Evolutionary conservation across 306 rosid species (phyloP), one percentile per base, ranked within the genome.

Genomic region (Trifolium fragiferum): DNA sequence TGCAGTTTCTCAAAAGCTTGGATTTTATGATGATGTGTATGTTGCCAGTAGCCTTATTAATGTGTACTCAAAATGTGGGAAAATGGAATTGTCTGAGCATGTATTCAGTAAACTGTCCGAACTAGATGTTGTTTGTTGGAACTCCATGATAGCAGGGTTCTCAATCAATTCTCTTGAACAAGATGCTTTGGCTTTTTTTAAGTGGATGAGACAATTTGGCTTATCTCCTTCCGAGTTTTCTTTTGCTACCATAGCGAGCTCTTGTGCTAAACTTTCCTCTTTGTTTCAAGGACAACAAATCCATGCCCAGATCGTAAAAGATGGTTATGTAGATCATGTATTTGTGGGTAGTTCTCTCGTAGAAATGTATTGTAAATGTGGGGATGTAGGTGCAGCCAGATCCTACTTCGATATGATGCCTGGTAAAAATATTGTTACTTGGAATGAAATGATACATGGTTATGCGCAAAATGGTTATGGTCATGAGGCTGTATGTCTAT

Each of bases 391-490:
- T 72, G 77, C 51, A 47, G 97, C 89, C 27, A 80, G 82, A n/a
- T 66, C 11, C 7, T 81, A 73, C 72, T 91, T 91, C 15, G 73
- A 87, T 64, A 58, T 14, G 76, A 87, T 89, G 91, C 70, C 85
- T 2, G 10, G 70, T 73, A 89, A 74, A 86, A 91, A 83, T 73
- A 84, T 84, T 13, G 89, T 89, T 66, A 83, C 90, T 4, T 91
- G 92, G 92, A 91, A 91, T 63, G 92, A 86, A 76, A 89, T 91
- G 95, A 89, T 91, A 70, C 92, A 89, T 20, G 95, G 97, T 38
- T 89, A 87, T 83, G 97, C 97, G 12, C 90, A 91, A 50, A 91
- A 86, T 74, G 95, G 95, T 21, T 57, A 75, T 72, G 92, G 97
- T 67, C 76, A 78, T 27, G 83, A 87, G 47, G 95, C 95, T 71